These are phyloP conservation scores for Curvularia verruculosa DNA, from an alignment of 2,329 filamentous ascomycete genomes.

Conservation along the genomic window DNA sequence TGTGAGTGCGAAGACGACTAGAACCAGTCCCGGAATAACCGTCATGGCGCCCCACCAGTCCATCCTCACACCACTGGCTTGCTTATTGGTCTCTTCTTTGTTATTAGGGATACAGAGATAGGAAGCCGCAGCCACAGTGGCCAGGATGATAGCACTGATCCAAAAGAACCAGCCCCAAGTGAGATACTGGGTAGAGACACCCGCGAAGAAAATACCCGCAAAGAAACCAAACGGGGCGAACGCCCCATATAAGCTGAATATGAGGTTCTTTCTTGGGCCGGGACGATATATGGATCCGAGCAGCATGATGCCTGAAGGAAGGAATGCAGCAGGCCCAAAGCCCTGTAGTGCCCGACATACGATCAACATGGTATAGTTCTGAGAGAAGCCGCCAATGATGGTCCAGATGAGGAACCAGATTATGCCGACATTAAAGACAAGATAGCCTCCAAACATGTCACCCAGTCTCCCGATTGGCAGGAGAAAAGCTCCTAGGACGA, in stretches of 20 bases:
- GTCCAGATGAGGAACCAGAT: conserved; percentile 71
- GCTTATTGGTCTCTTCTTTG: conserved; percentile 8
- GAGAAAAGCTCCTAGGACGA: conserved; percentile 47
- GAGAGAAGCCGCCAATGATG: conserved; percentile 71
- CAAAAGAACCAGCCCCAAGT: conserved; percentile 46
- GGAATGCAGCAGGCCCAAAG: conserved; percentile 72
- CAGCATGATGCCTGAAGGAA: conserved; percentile 71
- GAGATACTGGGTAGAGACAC: conserved; percentile 38
- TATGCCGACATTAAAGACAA: conserved; percentile 68
- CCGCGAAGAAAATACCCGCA: conserved; percentile 47
- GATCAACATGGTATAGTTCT: conserved; percentile 72
- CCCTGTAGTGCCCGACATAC: conserved; percentile 76
- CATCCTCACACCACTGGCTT: conserved; percentile 36
- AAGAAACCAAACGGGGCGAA: conserved; percentile 58
- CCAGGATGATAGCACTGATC: conserved; percentile 43
- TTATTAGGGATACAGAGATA: conserved; percentile 41
- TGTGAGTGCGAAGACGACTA: conserved; percentile 77
- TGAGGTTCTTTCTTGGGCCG: conserved; percentile 70
- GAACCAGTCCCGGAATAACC: conserved; percentile 61
- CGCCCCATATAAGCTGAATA: conserved; percentile 65
- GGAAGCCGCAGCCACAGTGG: conserved; percentile 36
- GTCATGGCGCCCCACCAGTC: conserved; percentile 47
- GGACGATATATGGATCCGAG: conserved; percentile 69
- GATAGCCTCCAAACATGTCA: conserved; percentile 67
- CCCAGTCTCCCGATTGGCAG: conserved; percentile 60